Evolutionary conservation across 306 rosid genomes (phyloP), one percentile per base, ranked within the genome.

Genomic region (Hippophae tibetana): DNA sequence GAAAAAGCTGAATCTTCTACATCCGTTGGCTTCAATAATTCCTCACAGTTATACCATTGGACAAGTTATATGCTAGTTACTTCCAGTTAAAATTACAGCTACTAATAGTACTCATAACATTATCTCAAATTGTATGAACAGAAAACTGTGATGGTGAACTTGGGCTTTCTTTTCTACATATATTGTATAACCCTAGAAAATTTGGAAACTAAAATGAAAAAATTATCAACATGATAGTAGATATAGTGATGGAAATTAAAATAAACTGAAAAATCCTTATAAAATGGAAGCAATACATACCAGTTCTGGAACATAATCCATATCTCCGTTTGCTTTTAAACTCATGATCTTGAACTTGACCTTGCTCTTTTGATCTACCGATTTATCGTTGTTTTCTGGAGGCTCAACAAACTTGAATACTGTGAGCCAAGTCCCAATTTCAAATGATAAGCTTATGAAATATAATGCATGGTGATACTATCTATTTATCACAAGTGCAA

Each of bases 261-360:
- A 5, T 23, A 26, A 56, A 71, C 13, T 59, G 56, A 7, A 68
- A 8, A 50, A 60, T 54, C 38, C 8, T 12, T 52, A 41, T 45
- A 43, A 58, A 72, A 60, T 46, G 42, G 56, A 49, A 49, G 68
- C 54, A 65, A 13, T 62, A 51, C 41, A 60, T 89, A 89, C 97
- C 94, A 89, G 79, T 70, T 89, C 95, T 2, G 97, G 97, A 47
- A 79, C 90, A 47, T 79, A 89, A 63, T 89, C 97, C 86, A 83
- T 76, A 64, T 83, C 76, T 3, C 87, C 89, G 71, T 81, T 78
- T 76, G 83, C 92, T 82, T 89, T 89, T 66, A 89, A 79, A 84
- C 97, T 89, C 87, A 86, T 78, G 81, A 89, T 89, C 81, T 89
- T 89, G 70, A 89, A 89, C 85, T 89, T 89, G 57, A 89, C 97